A percentile compares a stretch with the other conserved stretches of the same genome.
Evolutionary conservation across 2,329 filamentous ascomycete species (phyloP).

Genomic region (Clonostachys chloroleuca): DNA sequence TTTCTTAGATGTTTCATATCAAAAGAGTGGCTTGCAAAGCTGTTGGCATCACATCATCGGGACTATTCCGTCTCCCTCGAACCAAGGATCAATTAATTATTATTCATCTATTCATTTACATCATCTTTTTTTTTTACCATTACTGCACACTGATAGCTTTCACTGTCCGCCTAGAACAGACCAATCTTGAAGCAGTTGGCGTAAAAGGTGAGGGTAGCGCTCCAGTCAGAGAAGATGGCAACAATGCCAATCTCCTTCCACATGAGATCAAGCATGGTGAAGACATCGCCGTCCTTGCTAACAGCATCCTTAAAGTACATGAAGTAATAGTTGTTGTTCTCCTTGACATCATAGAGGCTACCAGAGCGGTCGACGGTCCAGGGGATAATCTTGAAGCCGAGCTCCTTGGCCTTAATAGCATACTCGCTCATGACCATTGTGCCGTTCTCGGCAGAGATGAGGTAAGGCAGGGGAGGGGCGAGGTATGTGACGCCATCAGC

Average conservation of each 20-base stretch:
- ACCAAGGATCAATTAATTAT: too few relatives aligned
- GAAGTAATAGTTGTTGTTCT: conserved; percentile 50
- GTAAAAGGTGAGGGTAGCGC: conserved; percentile 64
- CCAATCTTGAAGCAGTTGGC: conserved; percentile 59
- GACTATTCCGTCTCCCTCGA: too few relatives aligned
- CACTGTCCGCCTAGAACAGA: neutral
- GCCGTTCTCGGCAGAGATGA: conserved; percentile 46
- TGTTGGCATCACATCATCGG: too few relatives aligned
- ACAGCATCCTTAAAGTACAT: conserved; percentile 47
- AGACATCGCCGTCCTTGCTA: conserved; percentile 62
- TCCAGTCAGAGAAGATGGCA: conserved; percentile 67
- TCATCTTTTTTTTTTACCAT: neutral
- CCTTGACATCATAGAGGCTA: conserved; percentile 44
- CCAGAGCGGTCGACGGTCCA: conserved; percentile 67
- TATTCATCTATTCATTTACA: neutral
- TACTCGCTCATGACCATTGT: conserved; percentile 61
- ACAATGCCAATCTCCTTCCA: conserved; percentile 54
- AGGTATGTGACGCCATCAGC: conserved; percentile 57
- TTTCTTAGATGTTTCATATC: too few relatives aligned
- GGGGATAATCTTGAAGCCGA: conserved; percentile 60
- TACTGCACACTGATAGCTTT: neutral
- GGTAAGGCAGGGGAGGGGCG: conserved; percentile 58
- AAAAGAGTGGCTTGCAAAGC: too few relatives aligned
- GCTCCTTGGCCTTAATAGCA: conserved; percentile 52
- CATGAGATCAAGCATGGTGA: conserved; percentile 61